Evolutionary conservation across 805 yeast species (phyloP), one percentile per base, ranked within the genome.

Genomic region (Candida tibetensis): DNA sequence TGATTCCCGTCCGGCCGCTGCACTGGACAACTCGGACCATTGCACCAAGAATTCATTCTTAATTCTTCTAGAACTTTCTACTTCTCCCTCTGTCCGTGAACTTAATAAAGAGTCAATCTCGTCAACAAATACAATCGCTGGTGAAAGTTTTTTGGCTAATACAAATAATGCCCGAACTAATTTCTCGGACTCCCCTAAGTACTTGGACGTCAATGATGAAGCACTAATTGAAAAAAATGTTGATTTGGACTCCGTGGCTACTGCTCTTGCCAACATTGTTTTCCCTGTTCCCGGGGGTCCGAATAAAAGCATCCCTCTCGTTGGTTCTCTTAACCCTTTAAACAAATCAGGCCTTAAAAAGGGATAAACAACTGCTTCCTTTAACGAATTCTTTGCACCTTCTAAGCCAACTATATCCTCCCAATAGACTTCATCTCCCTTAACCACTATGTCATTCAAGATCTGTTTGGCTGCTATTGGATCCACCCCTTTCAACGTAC

Each of bases 241-340:
- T 0, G 96, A 87, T 42, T 84, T 82, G 5, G 96, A 84, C 65
- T 93, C 98, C 2, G 95, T 86, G 2, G 97, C 98, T 2, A 93
- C 97, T 0, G 98, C 96, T 46, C 96, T 72, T 0, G 97, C 97
- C 48, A 91, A 74, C 98, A 91, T 90, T 1, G 97, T 90, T 56
- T 93, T 91, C 40, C 98, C 98, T 0, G 98, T 91, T n/a, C 99
- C 99, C 0, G 98, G 97, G 2, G 99, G 98, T 0, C 99, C 99
- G 67, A 89, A 91, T 29, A 91, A 64, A 15, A 91, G 70, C 95
- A 93, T 88, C n/a, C 98, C 98, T 41, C 95, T 68, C 0, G 95
- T 90, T 0, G 98, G 98, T 63, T 90, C 97, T 49, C 97, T 72
- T 37, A 91, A 66, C 0, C 97, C 98, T 42, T 79, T 76, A 57